Percentiles rank a stretch among this genome's conserved stretches.
Evolutionary conservation across 805 yeast genomes (phyloP).

Genomic region (Candida morakotiae): DNA sequence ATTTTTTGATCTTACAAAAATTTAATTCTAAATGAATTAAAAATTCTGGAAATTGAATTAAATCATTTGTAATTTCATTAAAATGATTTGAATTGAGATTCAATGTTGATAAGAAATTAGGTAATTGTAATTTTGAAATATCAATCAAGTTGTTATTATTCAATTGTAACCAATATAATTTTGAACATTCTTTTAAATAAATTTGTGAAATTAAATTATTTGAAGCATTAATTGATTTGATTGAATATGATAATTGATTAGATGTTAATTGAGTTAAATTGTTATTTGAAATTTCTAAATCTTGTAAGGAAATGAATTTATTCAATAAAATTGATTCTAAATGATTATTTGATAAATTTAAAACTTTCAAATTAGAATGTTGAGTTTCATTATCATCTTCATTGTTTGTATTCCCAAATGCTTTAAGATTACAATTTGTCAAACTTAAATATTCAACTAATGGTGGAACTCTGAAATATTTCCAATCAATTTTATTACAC

Average conservation of each 20-base stretch:
- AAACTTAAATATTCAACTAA: slow-evolving; percentile 4
- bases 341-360: slow-evolving; percentile 6
- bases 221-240: slow-evolving; percentile 8
- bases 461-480: slow-evolving; percentile 4
- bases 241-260: neutral
- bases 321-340: slow-evolving; percentile 3
- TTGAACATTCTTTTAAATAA: slow-evolving; percentile 2
- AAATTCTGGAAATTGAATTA: neutral
- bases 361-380: neutral
- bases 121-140: slow-evolving; percentile 3
- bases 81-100: slow-evolving; percentile 5
- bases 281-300: slow-evolving; percentile 6
- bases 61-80: slow-evolving; percentile 3
- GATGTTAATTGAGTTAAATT: neutral
- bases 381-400: neutral
- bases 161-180: slow-evolving; percentile 7
- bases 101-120: slow-evolving; percentile 5
- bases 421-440: slow-evolving; percentile 5
- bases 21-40: slow-evolving; percentile 9
- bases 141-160: slow-evolving; percentile 2
- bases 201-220: slow-evolving; percentile 2
- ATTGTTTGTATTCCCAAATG: no score
- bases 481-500: slow-evolving; percentile 8
- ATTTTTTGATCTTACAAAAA: slow-evolving; percentile 5
- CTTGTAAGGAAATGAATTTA: slow-evolving; percentile 1